Conservation (phyloP, 1,284 basidiomycete species). For the Leccinum discolor region DNA sequence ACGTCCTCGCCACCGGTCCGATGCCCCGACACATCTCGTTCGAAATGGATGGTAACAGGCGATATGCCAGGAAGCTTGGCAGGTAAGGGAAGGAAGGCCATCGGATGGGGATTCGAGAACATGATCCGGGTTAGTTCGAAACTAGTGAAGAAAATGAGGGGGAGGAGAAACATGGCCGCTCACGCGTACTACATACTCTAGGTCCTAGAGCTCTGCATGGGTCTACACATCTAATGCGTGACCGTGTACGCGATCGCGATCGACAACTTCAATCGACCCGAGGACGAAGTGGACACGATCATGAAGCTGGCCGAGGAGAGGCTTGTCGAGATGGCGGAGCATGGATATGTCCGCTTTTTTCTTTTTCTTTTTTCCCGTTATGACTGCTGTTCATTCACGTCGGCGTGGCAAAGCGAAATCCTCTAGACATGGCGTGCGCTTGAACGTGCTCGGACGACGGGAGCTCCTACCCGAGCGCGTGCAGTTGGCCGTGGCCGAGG, state of each 20-base stretch:
- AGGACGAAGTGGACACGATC: conserved; percentile 85
- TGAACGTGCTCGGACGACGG: conserved; percentile 82
- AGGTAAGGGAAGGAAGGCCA: conserved; percentile 80
- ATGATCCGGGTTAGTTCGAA: conserved; percentile 71
- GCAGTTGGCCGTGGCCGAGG: conserved; percentile 67
- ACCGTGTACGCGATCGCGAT: conserved; percentile 97
- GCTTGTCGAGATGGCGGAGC: neutral
- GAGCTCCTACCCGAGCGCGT: conserved; percentile 82
- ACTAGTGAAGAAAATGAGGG: neutral
- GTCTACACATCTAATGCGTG: conserved; percentile 78
- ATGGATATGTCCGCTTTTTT: conserved; percentile 56
- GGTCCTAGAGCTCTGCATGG: conserved; percentile 84
- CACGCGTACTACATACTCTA: conserved; percentile 30
- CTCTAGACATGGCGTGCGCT: conserved; percentile 79
- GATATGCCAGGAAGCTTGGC: conserved; percentile 80
- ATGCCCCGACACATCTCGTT: conserved; percentile 93
- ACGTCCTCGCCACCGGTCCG: conserved; percentile 78
- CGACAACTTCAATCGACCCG: conserved; percentile 93
- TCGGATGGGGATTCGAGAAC: conserved; percentile 79
- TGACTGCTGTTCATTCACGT: neutral
- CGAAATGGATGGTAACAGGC: conserved; percentile 97
- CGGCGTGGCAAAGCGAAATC: conserved; percentile 56
- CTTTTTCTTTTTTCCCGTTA: neutral
- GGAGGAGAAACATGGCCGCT: neutral
- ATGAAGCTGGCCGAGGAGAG: conserved; percentile 62